Base-by-base conservation (phyloP, 805 yeast species). In the Saturnispora halmiae region DNA sequence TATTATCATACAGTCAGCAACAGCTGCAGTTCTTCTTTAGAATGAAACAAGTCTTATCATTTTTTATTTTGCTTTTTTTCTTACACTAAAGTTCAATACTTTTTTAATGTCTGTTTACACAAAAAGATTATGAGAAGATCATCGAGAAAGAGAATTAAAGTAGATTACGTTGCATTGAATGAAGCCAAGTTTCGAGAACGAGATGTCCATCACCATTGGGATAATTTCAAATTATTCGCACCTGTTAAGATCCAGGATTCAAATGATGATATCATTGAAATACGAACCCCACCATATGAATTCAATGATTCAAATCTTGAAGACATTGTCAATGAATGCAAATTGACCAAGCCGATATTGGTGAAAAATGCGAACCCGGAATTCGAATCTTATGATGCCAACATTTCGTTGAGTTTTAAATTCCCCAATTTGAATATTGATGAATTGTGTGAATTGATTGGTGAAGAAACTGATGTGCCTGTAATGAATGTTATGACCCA, bases 401-500 rank as follows among this genome's bases (percentile, higher is more conserved):
- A 43, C n/a, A 42, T 48, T 3, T 30, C 42, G 11, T 19, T 51
- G 7, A 28, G 34, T 9, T 55, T 60, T 40, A 43, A 51, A 15
- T 58, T 61, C n/a, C 94, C 94, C 0, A 51, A 53, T 6, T 63
- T 83, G 30, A 69, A 75, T 6, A 77, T 84, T 5, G 66, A 70
- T 33, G 64, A 73, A 44, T 69, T 84, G 0, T 64, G 80, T 0
- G 69, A 70, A 4, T 53, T 66, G 10, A 69, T 85, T 21, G 95
- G 95, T 0, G 71, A 61, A 4, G 81, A 77, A 29, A 61, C 63
- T 4, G 70, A 70, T 1, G 71, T 87, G 1, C 94, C 84, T 41
- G 95, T 87, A 2, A 84, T 87, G 90, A 95, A 87, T 56, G 94
- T 85, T 3, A 66, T 82, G 18, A 79, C 94, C 0, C 96, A 87